Percentiles rank a stretch among this genome's conserved stretches.
phyloP scores from a whole-genome alignment of 2,329 filamentous ascomycete species.

The Neonectria neomacrospora region DNA sequence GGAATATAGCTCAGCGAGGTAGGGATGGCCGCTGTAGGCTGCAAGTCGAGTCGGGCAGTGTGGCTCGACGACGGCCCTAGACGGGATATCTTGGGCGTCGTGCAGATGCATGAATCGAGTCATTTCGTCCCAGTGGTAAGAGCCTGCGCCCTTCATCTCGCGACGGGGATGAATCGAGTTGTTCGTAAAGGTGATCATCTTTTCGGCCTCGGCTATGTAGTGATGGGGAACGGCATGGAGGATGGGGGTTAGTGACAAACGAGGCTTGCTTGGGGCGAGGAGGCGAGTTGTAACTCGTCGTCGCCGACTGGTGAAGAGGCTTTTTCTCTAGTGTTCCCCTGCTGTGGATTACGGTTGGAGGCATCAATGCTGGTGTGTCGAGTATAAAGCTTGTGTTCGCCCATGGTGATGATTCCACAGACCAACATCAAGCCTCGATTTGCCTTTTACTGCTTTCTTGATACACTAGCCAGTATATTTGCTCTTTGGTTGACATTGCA shows the following conservation, averaged over 20 bases:
- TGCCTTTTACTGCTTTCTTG: neutral
- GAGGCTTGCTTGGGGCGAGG: constrained; percentile 3
- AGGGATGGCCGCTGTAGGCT: constrained; percentile 8
- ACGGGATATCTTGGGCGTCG: neutral
- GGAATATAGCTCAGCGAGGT: constrained; percentile 7
- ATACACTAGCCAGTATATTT: neutral
- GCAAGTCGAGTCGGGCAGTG: neutral
- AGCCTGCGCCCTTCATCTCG: neutral
- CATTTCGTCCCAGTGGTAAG: neutral
- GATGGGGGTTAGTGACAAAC: constrained; percentile 18
- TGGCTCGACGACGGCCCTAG: neutral
- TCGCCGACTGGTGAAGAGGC: constrained; percentile 3
- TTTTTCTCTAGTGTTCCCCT: neutral
- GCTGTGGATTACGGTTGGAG: neutral
- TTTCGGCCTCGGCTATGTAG: constrained; percentile 10
- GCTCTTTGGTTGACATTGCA: neutral
- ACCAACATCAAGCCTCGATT: neutral
- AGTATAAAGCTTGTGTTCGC: constrained; percentile 13
- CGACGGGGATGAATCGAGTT: constrained; percentile 15
- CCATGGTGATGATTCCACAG: constrained; percentile 3
- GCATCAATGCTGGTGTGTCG: neutral
- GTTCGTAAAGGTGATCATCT: constrained; percentile 18
- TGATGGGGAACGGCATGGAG: neutral
- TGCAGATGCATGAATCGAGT: constrained; percentile 9
- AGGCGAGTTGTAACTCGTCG: constrained; percentile 13